Conservation (phyloP, 2,329 filamentous ascomycete genomes). For the Fusarium robinianum region DNA sequence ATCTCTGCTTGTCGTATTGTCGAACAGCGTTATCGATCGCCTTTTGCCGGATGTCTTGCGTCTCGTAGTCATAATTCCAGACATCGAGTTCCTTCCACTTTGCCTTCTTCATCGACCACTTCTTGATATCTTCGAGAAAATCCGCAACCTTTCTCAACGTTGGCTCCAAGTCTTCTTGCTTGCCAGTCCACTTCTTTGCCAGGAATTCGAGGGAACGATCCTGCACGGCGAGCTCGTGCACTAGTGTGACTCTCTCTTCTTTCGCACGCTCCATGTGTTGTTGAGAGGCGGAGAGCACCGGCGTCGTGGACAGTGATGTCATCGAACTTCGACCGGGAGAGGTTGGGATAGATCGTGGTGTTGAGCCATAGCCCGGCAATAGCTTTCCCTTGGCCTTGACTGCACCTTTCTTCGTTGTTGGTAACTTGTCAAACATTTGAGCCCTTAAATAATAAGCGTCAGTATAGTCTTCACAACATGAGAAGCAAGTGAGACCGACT, state of each 20-base stretch:
- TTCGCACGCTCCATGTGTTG: constrained; percentile 58
- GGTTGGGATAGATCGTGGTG: constrained; percentile 50
- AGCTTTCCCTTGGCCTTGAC: constrained; percentile 50
- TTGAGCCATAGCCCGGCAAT: constrained; percentile 46
- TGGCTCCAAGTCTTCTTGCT: constrained; percentile 57
- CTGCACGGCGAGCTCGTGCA: constrained; percentile 63
- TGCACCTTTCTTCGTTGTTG: constrained; percentile 39
- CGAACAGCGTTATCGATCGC: constrained; percentile 65
- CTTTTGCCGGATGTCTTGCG: constrained; percentile 58
- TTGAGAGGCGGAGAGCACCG: constrained; percentile 55
- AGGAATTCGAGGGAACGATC: constrained; percentile 57
- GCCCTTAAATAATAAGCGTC: constrained; percentile 37
- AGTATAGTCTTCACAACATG: constrained; percentile 28
- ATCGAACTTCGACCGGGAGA: constrained; percentile 62
- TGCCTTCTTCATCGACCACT: constrained; percentile 60
- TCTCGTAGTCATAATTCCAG: constrained; percentile 63
- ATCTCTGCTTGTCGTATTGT: constrained; percentile 62
- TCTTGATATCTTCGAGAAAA: constrained; percentile 52
- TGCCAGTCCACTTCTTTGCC: constrained; percentile 54
- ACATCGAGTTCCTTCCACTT: constrained; percentile 69
- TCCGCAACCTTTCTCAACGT: constrained; percentile 64
- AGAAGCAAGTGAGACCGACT: constrained; percentile 37
- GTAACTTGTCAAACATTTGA: constrained; percentile 43
- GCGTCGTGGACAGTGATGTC: constrained; percentile 57
- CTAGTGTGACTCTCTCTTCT: constrained; percentile 56